Evolutionary conservation across 768 basidiomycete genomes (phyloP), one percentile per base, ranked within the genome.

Genomic region (Hysterangium stoloniferum): DNA sequence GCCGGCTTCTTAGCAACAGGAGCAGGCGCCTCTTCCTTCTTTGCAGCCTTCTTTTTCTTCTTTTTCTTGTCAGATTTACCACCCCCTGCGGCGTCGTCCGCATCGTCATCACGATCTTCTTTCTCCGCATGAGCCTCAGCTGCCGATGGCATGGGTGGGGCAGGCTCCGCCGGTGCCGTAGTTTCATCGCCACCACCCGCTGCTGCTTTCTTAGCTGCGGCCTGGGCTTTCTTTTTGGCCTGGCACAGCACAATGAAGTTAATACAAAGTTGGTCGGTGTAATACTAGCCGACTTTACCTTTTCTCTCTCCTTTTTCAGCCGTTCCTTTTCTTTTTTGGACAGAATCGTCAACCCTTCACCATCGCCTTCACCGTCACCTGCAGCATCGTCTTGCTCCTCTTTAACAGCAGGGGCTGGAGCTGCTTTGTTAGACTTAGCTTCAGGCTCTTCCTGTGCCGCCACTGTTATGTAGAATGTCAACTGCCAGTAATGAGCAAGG

Each of bases 271-370:
- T 43, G 7, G 32, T 48, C 47, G 44, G 35, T 45, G 54, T 27
- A 45, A n/a, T n/a, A 42, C 50, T 40, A 34, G 49, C 47, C 35
- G 4, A 35, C 34, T 37, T 42, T 31, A 84, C 92, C 84, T 96
- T 96, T 71, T 96, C 93, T 45, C 82, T 80, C 68, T 97, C 94
- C 70, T 97, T 98, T 79, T 98, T 97, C 54, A 95, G 71, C 64
- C 84, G 84, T 65, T 97, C 94, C 70, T 97, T 97, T 74, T 98
- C 90, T 65, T 95, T 96, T 71, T 97, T 97, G 15, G 85, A 83
- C 31, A 96, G 67, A 28, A 95, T 63, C 66, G 84, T 82, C 3
- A 71, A 71, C 12, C 78, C 87, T 43, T 66, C 67, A 45, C 75
- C 81, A 27, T 76, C 72, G 4, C 56, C 75, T 1, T 62, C 81